Percentiles rank a stretch among this genome's conserved stretches.
Conservation (phyloP, 352 stramenopile genomes). For the Phytophthora rubi region DNA sequence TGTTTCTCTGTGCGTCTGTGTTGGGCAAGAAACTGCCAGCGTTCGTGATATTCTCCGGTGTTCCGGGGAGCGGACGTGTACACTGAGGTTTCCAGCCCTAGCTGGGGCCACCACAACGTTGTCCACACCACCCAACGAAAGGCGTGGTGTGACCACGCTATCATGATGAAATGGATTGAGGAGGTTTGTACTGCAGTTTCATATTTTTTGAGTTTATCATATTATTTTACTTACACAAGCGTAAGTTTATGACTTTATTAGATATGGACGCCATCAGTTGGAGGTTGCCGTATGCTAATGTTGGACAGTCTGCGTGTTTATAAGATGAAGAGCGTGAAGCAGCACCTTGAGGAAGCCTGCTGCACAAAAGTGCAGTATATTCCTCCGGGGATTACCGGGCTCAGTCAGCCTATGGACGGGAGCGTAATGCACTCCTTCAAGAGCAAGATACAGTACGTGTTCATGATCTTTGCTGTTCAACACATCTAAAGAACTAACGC, state of each 20-base stretch:
- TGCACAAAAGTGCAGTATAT: slow-evolving; percentile 18
- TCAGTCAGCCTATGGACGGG: slow-evolving; percentile 23
- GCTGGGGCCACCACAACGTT: background rate
- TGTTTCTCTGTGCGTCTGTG: slow-evolving; percentile 12
- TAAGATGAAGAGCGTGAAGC: slow-evolving; percentile 8
- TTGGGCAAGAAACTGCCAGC: background rate
- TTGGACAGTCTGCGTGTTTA: slow-evolving; percentile 1
- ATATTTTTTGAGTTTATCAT: background rate
- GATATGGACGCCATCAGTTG: slow-evolving; percentile 5
- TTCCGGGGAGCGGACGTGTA: background rate
- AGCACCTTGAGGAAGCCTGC: slow-evolving; percentile 5
- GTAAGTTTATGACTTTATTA: background rate
- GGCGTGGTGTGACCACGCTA: slow-evolving; percentile 3
- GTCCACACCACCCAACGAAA: slow-evolving; percentile 8
- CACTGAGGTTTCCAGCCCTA: slow-evolving; percentile 3
- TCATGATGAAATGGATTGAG: slow-evolving; percentile 14
- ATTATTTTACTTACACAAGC: too few species aligned
- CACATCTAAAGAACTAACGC: background rate
- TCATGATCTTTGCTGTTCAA: background rate
- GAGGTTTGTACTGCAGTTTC: background rate
- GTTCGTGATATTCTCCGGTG: slow-evolving; percentile 5
- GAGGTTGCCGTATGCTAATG: slow-evolving; percentile 5
- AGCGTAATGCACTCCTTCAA: slow-evolving; percentile 17
- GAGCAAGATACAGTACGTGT: slow-evolving; percentile 11
- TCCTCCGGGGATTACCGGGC: slow-evolving; percentile 10